Percentiles rank a stretch among this genome's conserved stretches.
These are phyloP conservation scores for Debaryomycetaceae sp. DNA, from an alignment of 1,139 yeast genomes.

Conservation along the genomic window DNA sequence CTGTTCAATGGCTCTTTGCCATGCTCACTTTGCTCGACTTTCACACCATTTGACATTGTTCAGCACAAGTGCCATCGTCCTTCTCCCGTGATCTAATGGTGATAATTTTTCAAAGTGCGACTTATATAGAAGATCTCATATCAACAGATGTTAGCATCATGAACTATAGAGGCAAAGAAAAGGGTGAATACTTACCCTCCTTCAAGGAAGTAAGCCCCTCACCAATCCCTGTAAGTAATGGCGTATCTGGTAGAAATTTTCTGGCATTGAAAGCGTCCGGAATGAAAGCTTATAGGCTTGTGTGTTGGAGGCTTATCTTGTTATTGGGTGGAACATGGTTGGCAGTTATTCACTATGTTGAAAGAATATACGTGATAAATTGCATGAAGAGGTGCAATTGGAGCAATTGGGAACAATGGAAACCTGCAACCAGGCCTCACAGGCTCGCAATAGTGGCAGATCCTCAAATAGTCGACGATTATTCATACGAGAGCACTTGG, in stretches of 20 bases:
- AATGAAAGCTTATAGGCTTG: too few relatives aligned
- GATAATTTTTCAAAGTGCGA: not conserved
- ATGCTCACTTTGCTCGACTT: not conserved
- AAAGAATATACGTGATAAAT: not conserved
- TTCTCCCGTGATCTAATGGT: not conserved
- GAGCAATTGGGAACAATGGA: slow-evolving; percentile 63
- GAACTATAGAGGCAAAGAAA: slow-evolving; percentile 15
- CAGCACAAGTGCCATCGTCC: not conserved
- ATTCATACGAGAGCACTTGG: slow-evolving; percentile 64
- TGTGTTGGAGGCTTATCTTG: slow-evolving; percentile 5
- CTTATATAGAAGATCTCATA: not conserved
- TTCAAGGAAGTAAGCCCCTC: not conserved
- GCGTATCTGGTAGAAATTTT: not conserved
- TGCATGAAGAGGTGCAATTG: slow-evolving; percentile 53
- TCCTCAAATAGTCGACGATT: slow-evolving; percentile 84
- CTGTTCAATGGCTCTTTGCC: not conserved
- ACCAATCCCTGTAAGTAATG: not conserved
- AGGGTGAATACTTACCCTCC: slow-evolving; percentile 1
- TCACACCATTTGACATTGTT: not conserved
- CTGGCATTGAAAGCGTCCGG: not conserved
- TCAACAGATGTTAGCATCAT: slow-evolving; percentile 3
- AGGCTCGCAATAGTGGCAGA: slow-evolving; percentile 79
- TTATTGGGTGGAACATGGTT: slow-evolving; percentile 3
- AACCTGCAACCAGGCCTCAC: slow-evolving; percentile 39
- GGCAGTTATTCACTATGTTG: slow-evolving; percentile 1